Base-by-base conservation (phyloP, 768 basidiomycete genomes). In the Agaricus subrufescens region DNA sequence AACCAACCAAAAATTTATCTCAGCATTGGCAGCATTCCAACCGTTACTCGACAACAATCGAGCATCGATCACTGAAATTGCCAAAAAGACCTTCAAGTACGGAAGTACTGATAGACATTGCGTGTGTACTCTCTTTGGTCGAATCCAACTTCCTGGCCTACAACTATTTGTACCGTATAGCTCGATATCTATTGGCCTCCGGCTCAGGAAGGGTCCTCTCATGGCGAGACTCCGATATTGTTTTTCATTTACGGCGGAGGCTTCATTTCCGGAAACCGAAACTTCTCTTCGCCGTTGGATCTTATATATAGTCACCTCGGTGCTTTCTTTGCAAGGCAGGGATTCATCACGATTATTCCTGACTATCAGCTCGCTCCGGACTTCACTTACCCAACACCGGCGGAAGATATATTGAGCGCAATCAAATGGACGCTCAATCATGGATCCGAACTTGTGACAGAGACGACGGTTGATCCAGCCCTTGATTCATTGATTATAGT, bases 161-260 rank as follows among this genome's bases (percentile, higher is more conserved):
- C 6, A 14, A 34, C 11, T 25, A 43, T n/a, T 30, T 31, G 3
- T 38, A 38, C 7, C 42, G 2, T 30, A 26, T 58, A 89, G 85
- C 76, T 88, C 31, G 87, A 88, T 60, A 71, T 87, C 0, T 89
- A 87, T 65, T 87, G 84, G 61, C 86, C 83, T 0, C 52, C 65
- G 3, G 59, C 11, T 71, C 38, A 69, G 2, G 8, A 7, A 48
- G 65, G 4, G 56, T 63, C 10, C 61, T 64, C 5, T 52, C 56
- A 19, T 62, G 62, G 25, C 63, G 65, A 52, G 69, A 69, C 75
- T 0, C 82, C 83, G 0, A 70, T 87, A 23, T 68, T 88, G 26
- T 79, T 88, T 66, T 87, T 80, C 67, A 58, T 82, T 42, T 88
- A 89, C 58, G 87, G 87, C 1, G 87, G 87, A 1, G 84, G 86